These are phyloP conservation scores for Ochetophila trinervis DNA, from an alignment of 306 rosid species.

Conservation along the genomic window DNA sequence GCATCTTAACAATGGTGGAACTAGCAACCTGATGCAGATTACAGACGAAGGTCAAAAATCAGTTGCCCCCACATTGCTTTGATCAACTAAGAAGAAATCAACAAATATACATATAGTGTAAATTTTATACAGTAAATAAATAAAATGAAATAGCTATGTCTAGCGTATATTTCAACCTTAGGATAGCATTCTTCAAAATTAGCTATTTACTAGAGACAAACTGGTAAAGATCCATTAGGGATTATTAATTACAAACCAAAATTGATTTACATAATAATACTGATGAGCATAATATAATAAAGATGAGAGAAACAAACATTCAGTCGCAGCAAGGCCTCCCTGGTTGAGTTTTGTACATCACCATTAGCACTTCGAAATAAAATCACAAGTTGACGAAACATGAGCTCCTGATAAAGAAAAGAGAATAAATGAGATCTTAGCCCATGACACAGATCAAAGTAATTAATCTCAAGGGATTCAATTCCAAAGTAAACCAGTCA, in stretches of 20 bases:
- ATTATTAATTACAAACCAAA: not conserved
- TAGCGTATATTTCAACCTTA: not conserved
- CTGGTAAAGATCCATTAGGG: not conserved
- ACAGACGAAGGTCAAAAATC: slow-evolving; percentile 15
- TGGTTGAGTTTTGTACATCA: slow-evolving; percentile 59
- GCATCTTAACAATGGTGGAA: slow-evolving; percentile 45
- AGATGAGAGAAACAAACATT: slow-evolving; percentile 46
- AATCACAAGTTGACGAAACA: slow-evolving; percentile 59
- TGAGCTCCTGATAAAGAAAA: slow-evolving; percentile 49
- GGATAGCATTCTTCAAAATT: not conserved
- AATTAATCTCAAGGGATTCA: too few species aligned
- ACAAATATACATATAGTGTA: not conserved
- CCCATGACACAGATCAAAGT: not conserved
- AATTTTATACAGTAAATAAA: too few species aligned
- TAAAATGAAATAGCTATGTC: not conserved
- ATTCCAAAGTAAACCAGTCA: too few species aligned
- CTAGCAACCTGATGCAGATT: slow-evolving; percentile 64
- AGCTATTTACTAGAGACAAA: slow-evolving; percentile 1
- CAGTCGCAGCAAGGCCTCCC: slow-evolving; percentile 59
- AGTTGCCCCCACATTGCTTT: slow-evolving; percentile 23
- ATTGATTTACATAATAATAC: too few species aligned
- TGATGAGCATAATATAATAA: not conserved
- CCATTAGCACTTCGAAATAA: slow-evolving; percentile 55
- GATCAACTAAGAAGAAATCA: not conserved
- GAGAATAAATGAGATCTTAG: slow-evolving; percentile 16